Percentiles rank a stretch among this genome's conserved stretches.
phyloP scores from a whole-genome alignment of 2,329 filamentous ascomycete species.

The Sporothrix brunneoviolacea region DNA sequence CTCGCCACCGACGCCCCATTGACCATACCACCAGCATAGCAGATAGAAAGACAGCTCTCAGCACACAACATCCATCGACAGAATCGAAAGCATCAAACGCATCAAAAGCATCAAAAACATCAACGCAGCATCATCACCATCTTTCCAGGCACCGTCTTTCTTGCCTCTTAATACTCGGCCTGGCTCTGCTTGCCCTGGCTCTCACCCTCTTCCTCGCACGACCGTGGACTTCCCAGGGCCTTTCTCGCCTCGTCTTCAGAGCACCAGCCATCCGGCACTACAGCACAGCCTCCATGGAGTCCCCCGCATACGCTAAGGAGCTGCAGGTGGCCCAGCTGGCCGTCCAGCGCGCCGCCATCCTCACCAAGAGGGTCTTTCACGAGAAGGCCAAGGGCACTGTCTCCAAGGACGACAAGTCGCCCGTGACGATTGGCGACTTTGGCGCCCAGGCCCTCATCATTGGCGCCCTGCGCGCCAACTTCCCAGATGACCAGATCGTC shows the following conservation, averaged over 20 bases:
- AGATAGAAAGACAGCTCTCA: background rate
- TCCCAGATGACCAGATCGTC: constrained; percentile 85
- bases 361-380: constrained; percentile 52
- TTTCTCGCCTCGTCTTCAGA: constrained; percentile 14
- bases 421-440: constrained; percentile 96
- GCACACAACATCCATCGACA: background rate
- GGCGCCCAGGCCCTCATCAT: constrained; percentile 97
- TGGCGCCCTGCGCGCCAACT: constrained; percentile 77
- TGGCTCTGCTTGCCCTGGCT: constrained; percentile 18
- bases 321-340: constrained; percentile 78
- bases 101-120: too few species aligned
- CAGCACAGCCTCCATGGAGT: constrained; percentile 40
- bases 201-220: constrained; percentile 19
- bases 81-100: too few species aligned
- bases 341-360: constrained; percentile 66
- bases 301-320: constrained; percentile 61
- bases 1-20: background rate
- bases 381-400: constrained; percentile 92
- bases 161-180: background rate
- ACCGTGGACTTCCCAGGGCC: constrained; percentile 10
- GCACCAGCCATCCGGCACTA: background rate
- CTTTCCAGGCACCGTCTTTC: background rate
- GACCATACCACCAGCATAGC: background rate
- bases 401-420: constrained; percentile 90
- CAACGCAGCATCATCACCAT: too few species aligned